These are phyloP conservation scores for Fusarium buxicola DNA, from an alignment of 2,329 filamentous ascomycete genomes.

Conservation along the genomic window DNA sequence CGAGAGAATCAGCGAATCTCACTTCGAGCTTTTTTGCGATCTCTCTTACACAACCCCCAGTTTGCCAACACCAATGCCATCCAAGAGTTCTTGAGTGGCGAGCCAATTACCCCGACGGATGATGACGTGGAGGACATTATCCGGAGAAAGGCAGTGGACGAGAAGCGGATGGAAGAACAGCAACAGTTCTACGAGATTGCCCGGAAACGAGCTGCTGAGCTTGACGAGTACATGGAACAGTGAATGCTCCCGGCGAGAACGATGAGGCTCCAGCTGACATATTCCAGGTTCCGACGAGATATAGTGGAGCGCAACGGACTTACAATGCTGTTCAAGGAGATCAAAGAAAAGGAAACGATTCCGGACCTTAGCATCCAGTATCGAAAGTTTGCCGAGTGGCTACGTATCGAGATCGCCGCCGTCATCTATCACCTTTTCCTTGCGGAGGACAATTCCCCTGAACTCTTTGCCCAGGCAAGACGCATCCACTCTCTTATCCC, in stretches of 20 bases:
- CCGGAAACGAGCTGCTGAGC: slow-evolving; percentile 85
- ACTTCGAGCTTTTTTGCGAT: slow-evolving; percentile 88
- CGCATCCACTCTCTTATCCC: slow-evolving; percentile 95
- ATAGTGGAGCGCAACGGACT: slow-evolving; percentile 82
- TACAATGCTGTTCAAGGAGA: slow-evolving; percentile 91
- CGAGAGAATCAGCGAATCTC: slow-evolving; percentile 93
- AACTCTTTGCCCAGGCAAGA: slow-evolving; percentile 93
- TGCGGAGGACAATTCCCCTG: slow-evolving; percentile 97
- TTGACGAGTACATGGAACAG: slow-evolving; percentile 99
- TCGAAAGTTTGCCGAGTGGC: slow-evolving; percentile 98
- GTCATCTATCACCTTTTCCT: slow-evolving; percentile 98
- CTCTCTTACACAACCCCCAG: slow-evolving; percentile 84
- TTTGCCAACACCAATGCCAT: slow-evolving; percentile 87
- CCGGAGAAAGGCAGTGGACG: slow-evolving; percentile 83
- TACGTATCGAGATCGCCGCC: slow-evolving; percentile 95
- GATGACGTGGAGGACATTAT: slow-evolving; percentile 87
- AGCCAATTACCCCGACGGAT: slow-evolving; percentile 80
- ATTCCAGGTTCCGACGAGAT: slow-evolving; percentile 69
- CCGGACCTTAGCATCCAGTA: slow-evolving; percentile 93
- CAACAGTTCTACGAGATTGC: slow-evolving; percentile 96
- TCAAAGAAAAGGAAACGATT: slow-evolving; percentile 89
- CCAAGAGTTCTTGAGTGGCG: slow-evolving; percentile 80
- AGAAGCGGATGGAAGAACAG: slow-evolving; percentile 91
- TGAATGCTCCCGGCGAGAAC: slow-evolving; percentile 54
- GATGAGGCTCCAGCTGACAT: slow-evolving; percentile 33